Conservation (phyloP, 1,284 basidiomycete genomes). For the Fistulinella cinereoalba region DNA sequence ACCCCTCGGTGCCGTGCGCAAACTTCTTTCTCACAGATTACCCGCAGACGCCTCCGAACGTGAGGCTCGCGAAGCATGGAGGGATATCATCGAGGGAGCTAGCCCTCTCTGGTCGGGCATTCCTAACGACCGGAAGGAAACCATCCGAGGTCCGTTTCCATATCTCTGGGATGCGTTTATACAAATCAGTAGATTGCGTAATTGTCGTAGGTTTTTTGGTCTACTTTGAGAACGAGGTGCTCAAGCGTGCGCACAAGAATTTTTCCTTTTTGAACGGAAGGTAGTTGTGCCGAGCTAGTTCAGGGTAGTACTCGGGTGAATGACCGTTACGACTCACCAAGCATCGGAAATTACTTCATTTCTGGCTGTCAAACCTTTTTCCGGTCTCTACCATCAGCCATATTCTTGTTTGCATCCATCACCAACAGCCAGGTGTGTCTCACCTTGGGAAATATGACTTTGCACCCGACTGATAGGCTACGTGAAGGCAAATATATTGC, state of each 20-base stretch:
- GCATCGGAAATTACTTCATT: slow-evolving; percentile 87
- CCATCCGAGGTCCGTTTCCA: slow-evolving; percentile 64
- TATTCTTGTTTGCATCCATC: slow-evolving; percentile 93
- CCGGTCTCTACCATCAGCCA: slow-evolving; percentile 87
- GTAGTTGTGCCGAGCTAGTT: slow-evolving; percentile 35
- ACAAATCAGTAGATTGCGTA: neutral
- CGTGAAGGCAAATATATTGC: slow-evolving; percentile 73
- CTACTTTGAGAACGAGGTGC: slow-evolving; percentile 83
- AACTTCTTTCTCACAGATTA: slow-evolving; percentile 79
- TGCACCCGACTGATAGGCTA: slow-evolving; percentile 15
- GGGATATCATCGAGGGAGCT: slow-evolving; percentile 88
- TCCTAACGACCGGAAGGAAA: slow-evolving; percentile 89
- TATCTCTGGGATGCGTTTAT: slow-evolving; percentile 2
- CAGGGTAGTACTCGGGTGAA: slow-evolving; percentile 7
- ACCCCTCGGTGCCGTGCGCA: slow-evolving; percentile 67
- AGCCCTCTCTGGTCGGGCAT: slow-evolving; percentile 87
- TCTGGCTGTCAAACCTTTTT: slow-evolving; percentile 86
- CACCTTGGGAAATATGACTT: slow-evolving; percentile 8
- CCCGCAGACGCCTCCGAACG: slow-evolving; percentile 65
- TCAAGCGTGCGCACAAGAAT: slow-evolving; percentile 86
- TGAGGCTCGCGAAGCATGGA: slow-evolving; percentile 86
- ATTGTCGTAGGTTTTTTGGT: slow-evolving; percentile 73
- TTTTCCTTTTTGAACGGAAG: slow-evolving; percentile 89
- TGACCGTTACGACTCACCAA: slow-evolving; percentile 29
- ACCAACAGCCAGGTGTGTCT: slow-evolving; percentile 64